Percentiles rank a stretch among this genome's conserved stretches.
phyloP scores from a whole-genome alignment of 371 early-diverging fungal genomes.

The Syncephalastrum racemosum region DNA sequence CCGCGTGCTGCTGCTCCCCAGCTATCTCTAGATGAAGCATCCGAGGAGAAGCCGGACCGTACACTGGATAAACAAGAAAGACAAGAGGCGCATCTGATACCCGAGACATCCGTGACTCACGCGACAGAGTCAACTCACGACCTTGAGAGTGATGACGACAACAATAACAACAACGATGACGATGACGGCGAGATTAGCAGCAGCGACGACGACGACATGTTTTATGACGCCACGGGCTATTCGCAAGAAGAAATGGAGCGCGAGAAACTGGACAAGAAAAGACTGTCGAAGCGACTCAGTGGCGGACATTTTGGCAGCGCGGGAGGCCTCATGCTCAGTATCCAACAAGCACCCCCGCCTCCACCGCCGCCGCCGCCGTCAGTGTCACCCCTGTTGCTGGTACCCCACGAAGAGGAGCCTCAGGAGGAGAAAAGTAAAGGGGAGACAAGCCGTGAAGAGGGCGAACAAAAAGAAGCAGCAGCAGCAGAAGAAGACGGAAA shows the following conservation, averaged over 20 bases:
- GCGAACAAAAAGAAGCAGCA: background rate
- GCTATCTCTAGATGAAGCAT: too few species aligned
- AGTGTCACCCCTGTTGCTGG: constrained; percentile 1
- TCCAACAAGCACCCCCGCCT: constrained; percentile 15
- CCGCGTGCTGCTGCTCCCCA: too few species aligned
- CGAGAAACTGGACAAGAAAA: constrained; percentile 24
- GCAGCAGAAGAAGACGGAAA: too few species aligned
- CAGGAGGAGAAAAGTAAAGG: background rate
- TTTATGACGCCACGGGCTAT: constrained; percentile 39
- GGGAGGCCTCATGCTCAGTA: constrained; percentile 45
- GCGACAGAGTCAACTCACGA: constrained; percentile 4
- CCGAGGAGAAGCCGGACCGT: too few species aligned
- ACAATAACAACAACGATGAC: constrained; percentile 10
- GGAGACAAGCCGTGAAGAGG: background rate
- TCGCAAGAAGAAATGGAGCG: constrained; percentile 39
- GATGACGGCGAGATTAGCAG: constrained; percentile 21
- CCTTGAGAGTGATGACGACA: constrained; percentile 6
- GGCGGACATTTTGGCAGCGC: constrained; percentile 53
- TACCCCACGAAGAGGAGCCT: constrained; percentile 1
- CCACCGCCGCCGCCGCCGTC: constrained; percentile 13
- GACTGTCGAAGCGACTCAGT: constrained; percentile 19
- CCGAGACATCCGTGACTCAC: too few species aligned
- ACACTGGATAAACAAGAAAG: too few species aligned
- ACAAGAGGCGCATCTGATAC: too few species aligned
- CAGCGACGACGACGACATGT: constrained; percentile 31